Evolutionary conservation across 495 filamentous ascomycete genomes (phyloP).

Genomic region (Lepidopterella palustris): DNA sequence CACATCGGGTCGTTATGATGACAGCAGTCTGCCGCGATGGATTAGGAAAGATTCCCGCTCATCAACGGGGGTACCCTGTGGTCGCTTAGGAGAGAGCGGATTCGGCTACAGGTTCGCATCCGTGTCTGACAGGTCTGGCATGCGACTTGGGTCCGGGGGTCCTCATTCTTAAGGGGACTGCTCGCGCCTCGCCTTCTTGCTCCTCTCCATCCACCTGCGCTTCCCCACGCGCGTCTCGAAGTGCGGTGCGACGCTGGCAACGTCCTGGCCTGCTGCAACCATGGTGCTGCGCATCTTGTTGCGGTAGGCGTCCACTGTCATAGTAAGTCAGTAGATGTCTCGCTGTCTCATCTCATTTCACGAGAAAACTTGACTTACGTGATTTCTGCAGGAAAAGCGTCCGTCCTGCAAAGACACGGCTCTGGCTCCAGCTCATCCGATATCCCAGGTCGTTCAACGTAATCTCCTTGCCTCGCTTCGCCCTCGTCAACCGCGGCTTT

Average conservation of each 20-base stretch:
- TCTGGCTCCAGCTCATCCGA: slow-evolving; percentile 91
- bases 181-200: slow-evolving; percentile 30
- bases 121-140: background rate
- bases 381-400: slow-evolving; percentile 88
- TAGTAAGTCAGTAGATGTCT: slow-evolving; percentile 20
- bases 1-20: background rate
- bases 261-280: slow-evolving; percentile 64
- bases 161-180: slow-evolving; percentile 22
- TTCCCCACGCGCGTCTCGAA: slow-evolving; percentile 89
- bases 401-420: slow-evolving; percentile 74
- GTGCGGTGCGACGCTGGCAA: slow-evolving; percentile 64
- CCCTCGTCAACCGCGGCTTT: slow-evolving; percentile 62
- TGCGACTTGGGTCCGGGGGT: background rate
- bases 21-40: background rate
- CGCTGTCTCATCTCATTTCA: background rate
- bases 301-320: slow-evolving; percentile 82
- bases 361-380: slow-evolving; percentile 53
- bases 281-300: slow-evolving; percentile 85
- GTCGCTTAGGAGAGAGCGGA: background rate
- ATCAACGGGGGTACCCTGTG: background rate
- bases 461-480: slow-evolving; percentile 68
- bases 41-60: background rate
- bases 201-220: slow-evolving; percentile 70
- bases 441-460: slow-evolving; percentile 88
- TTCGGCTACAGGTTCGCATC: background rate